Conservation (phyloP, 2,329 filamentous ascomycete genomes). For the Curvularia verruculosa region DNA sequence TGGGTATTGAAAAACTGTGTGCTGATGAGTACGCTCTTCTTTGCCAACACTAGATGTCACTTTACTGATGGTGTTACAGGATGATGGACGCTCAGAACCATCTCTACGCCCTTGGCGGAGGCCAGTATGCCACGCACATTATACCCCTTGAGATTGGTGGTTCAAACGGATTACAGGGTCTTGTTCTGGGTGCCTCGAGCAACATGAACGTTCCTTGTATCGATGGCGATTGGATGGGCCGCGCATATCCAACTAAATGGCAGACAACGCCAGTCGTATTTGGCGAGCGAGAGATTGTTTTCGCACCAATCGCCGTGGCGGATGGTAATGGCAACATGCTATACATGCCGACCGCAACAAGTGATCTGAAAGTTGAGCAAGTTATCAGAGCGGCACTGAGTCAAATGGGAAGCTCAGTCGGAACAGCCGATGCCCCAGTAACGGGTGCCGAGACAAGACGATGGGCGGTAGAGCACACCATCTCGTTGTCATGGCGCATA, state of each 20-base stretch:
- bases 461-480: constrained; percentile 50
- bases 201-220: constrained; percentile 53
- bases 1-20: constrained; percentile 52
- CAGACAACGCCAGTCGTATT: constrained; percentile 54
- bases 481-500: constrained; percentile 49
- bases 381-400: constrained; percentile 46
- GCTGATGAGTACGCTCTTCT: constrained; percentile 48
- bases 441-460: constrained; percentile 46
- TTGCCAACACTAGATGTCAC: neutral
- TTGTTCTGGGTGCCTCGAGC: constrained; percentile 46
- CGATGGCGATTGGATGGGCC: constrained; percentile 58
- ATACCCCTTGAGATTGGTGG: constrained; percentile 57
- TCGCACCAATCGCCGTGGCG: constrained; percentile 48
- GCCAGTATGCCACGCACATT: constrained; percentile 43
- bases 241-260: constrained; percentile 56
- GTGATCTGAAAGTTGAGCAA: constrained; percentile 49
- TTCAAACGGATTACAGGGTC: constrained; percentile 52
- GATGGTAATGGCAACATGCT: constrained; percentile 53
- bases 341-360: constrained; percentile 47
- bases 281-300: constrained; percentile 48
- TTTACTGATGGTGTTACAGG: constrained; percentile 18
- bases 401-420: constrained; percentile 47
- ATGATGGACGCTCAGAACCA: constrained; percentile 49
- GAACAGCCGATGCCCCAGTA: constrained; percentile 47
- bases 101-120: constrained; percentile 43